Evolutionary conservation across 257 asterid species (phyloP), one percentile per base, ranked within the genome.

Genomic region (Lithospermum erythrorhizon): DNA sequence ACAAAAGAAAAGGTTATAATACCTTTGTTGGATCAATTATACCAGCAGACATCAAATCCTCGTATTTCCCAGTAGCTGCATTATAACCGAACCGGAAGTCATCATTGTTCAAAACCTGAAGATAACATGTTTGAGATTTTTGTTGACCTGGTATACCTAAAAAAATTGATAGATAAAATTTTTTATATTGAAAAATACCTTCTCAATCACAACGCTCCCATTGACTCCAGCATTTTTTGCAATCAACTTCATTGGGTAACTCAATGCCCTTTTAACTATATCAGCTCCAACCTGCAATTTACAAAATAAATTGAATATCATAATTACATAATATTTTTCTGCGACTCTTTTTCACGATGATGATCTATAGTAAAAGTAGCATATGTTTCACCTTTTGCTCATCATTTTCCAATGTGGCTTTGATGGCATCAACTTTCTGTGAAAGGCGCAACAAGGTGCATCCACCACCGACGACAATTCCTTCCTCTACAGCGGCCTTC

Each of bases 401-500:
- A 21, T 68, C 78, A n/a, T 77, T 78, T 9, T 79, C 89, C 53
- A 84, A 82, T 27, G 81, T 77, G 48, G 68, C 81, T 69, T 77
- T 84, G 48, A 81, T 71, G 61, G 82, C 72, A 63, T 74, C 79
- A 61, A 84, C 80, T 70, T 76, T 67, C 27, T 79, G 65, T 15
- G 94, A 83, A 71, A 84, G 87, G 59, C 85, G 73, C 73, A 82
- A 73, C 69, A 82, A 60, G 19, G 87, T 73, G 57, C 87, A 83
- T 45, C 94, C 94, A 59, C 90, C 94, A 9, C 94, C 94, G 21
- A 83, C 87, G 20, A 85, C 94, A 23, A 85, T 82, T 21, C 90
- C 94, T 69, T 85, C 94, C 76, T 84, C 84, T 53, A 84, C 84
- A 61, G 89, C 94, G 3, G 94, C 94, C 82, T 79, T 65, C 21